phyloP scores from a whole-genome alignment of 768 basidiomycete genomes.

The Porphyrellus cyaneotinctus region DNA sequence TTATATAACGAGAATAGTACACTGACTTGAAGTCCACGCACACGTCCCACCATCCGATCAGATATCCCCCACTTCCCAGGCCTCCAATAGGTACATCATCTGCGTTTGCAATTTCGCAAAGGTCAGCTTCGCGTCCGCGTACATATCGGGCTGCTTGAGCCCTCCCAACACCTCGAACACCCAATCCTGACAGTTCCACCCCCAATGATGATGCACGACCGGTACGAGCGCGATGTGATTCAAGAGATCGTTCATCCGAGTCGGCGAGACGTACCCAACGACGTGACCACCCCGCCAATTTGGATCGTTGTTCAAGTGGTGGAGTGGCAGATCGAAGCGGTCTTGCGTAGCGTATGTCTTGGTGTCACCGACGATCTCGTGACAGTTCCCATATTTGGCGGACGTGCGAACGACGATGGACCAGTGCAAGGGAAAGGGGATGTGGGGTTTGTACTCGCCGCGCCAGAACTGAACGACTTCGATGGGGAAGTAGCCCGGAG shows the following conservation, averaged over 20 bases:
- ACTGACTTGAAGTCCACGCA: not conserved
- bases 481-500: slow-evolving; percentile 17
- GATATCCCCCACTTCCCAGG: slow-evolving; percentile 28
- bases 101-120: slow-evolving; percentile 19
- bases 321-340: slow-evolving; percentile 10
- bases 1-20: not conserved
- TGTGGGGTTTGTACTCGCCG: slow-evolving; percentile 10
- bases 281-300: slow-evolving; percentile 25
- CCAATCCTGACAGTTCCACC: slow-evolving; percentile 30
- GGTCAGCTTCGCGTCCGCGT: slow-evolving; percentile 16
- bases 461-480: slow-evolving; percentile 29
- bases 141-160: slow-evolving; percentile 8
- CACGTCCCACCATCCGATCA: not conserved
- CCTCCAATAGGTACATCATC: slow-evolving; percentile 27
- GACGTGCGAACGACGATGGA: slow-evolving; percentile 24
- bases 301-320: not conserved
- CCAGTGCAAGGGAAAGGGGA: slow-evolving; percentile 25
- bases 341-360: slow-evolving; percentile 16
- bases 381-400: slow-evolving; percentile 15
- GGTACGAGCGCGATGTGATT: slow-evolving; percentile 14
- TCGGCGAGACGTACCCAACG: slow-evolving; percentile 18
- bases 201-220: slow-evolving; percentile 9
- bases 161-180: slow-evolving; percentile 21
- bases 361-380: slow-evolving; percentile 23
- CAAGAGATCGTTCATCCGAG: slow-evolving; percentile 9